phyloP scores from a whole-genome alignment of 495 filamentous ascomycete genomes.

The Glonium stellatum region DNA sequence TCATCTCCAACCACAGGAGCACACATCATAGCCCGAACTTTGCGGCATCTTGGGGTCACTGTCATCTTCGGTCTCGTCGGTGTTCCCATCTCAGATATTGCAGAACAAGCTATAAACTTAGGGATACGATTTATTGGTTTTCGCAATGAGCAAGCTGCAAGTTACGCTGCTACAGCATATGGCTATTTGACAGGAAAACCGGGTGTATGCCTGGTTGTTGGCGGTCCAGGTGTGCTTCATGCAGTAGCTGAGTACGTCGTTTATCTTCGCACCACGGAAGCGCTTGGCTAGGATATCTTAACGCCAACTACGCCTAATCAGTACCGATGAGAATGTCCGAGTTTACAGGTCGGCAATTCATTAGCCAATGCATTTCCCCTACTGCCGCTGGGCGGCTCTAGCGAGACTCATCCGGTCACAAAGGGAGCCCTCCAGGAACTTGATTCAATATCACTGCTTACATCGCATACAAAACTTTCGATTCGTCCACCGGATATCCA shows the following conservation, averaged over 20 bases:
- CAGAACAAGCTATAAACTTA: conserved; percentile 54
- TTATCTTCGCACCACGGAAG: neutral
- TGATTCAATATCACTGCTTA: conserved; percentile 51
- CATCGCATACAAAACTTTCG: conserved; percentile 53
- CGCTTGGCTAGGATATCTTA: neutral
- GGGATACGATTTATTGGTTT: conserved; percentile 62
- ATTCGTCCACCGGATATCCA: conserved; percentile 44
- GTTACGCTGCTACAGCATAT: conserved; percentile 58
- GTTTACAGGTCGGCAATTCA: conserved; percentile 43
- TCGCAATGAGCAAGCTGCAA: conserved; percentile 59
- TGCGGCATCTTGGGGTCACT: conserved; percentile 49
- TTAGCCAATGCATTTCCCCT: conserved; percentile 54
- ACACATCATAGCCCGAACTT: conserved; percentile 50
- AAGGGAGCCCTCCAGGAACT: conserved; percentile 60
- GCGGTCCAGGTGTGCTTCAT: conserved; percentile 59
- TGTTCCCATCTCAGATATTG: conserved; percentile 59
- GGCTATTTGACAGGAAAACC: conserved; percentile 58
- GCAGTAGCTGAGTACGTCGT: conserved; percentile 46
- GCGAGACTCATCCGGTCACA: conserved; percentile 47
- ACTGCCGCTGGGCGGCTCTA: conserved; percentile 52
- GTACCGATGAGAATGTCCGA: neutral
- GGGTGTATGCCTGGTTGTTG: conserved; percentile 58
- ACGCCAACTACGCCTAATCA: too few relatives aligned
- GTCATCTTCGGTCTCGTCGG: conserved; percentile 62
- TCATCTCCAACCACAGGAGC: conserved; percentile 41